Evolutionary conservation across 805 yeast species (phyloP).

Genomic region (Yamadazyma paraphyllophila): DNA sequence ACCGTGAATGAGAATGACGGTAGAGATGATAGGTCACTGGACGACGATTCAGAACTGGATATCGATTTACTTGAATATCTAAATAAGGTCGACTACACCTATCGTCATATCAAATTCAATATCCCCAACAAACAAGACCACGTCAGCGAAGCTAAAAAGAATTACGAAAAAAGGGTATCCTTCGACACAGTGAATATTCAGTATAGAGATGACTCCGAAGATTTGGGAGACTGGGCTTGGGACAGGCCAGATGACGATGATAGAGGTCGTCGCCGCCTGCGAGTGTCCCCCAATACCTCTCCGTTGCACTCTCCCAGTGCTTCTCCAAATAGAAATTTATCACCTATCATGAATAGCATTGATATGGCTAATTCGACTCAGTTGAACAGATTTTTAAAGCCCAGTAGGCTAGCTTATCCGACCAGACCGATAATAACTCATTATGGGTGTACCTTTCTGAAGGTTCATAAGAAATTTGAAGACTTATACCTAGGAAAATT

Average conservation of each 20-base stretch:
- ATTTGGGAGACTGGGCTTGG: not conserved
- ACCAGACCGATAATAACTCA: slow-evolving; percentile 41
- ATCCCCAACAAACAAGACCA: slow-evolving; percentile 14
- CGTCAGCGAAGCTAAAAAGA: slow-evolving; percentile 8
- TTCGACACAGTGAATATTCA: slow-evolving; percentile 52
- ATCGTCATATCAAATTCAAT: slow-evolving; percentile 20
- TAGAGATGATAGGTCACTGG: not conserved
- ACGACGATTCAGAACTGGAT: slow-evolving; percentile 9
- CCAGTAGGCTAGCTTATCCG: slow-evolving; percentile 29
- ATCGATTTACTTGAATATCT: slow-evolving; percentile 18
- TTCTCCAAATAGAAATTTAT: slow-evolving; percentile 20
- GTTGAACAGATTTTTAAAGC: slow-evolving; percentile 4
- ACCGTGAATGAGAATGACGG: not conserved
- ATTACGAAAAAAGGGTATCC: slow-evolving; percentile 41
- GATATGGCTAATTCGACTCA: slow-evolving; percentile 11
- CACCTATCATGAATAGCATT: slow-evolving; percentile 17
- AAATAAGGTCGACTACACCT: slow-evolving; percentile 18
- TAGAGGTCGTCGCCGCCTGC: slow-evolving; percentile 12
- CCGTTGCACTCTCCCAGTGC: slow-evolving; percentile 17
- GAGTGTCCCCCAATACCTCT: slow-evolving; percentile 11
- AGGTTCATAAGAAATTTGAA: slow-evolving; percentile 48
- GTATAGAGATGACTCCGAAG: slow-evolving; percentile 16
- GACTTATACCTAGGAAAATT: slow-evolving; percentile 41
- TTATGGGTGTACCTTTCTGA: slow-evolving; percentile 43
- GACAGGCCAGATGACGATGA: slow-evolving; percentile 1